phyloP scores from a whole-genome alignment of 1,284 basidiomycete genomes.

The Xerocomus amazonicus region DNA sequence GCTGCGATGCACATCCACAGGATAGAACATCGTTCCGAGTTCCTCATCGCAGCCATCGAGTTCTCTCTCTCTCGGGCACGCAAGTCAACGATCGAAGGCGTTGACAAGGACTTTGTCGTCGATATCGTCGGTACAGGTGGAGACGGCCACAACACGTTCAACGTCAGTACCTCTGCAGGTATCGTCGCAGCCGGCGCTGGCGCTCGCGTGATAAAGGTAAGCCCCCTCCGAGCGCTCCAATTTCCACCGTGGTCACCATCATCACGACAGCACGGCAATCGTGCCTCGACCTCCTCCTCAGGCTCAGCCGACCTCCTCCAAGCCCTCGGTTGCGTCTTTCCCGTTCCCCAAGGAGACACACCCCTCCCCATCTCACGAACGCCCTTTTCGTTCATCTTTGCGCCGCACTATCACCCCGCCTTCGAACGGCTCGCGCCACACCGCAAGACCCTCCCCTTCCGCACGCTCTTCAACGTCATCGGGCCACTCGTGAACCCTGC shows the following conservation, averaged over 20 bases:
- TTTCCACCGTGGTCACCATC: not conserved
- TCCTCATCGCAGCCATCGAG: constrained; percentile 72
- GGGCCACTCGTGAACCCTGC: constrained; percentile 96
- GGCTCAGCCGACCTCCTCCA: constrained; percentile 93
- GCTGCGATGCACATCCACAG: constrained; percentile 77
- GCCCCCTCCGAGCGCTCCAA: constrained; percentile 16
- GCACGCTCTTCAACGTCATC: constrained; percentile 95
- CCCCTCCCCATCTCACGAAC: constrained; percentile 55
- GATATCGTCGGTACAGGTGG: constrained; percentile 77
- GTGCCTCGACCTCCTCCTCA: constrained; percentile 91
- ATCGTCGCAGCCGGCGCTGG: constrained; percentile 95
- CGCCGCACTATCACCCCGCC: constrained; percentile 89
- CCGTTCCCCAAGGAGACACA: constrained; percentile 57
- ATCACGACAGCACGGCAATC: constrained; percentile 73
- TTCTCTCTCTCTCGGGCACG: constrained; percentile 69
- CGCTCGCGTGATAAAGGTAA: constrained; percentile 88
- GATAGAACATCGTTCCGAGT: constrained; percentile 71
- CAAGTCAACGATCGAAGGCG: constrained; percentile 54
- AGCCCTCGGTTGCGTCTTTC: constrained; percentile 79
- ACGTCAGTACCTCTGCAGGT: constrained; percentile 94
- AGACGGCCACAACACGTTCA: constrained; percentile 96
- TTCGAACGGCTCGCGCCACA: constrained; percentile 84
- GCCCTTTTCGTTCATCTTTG: constrained; percentile 92
- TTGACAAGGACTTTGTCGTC: constrained; percentile 63
- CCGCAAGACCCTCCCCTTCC: constrained; percentile 86